These are phyloP conservation scores for Blastomyces emzantsi DNA, from an alignment of 2,329 filamentous ascomycete species.

Conservation along the genomic window DNA sequence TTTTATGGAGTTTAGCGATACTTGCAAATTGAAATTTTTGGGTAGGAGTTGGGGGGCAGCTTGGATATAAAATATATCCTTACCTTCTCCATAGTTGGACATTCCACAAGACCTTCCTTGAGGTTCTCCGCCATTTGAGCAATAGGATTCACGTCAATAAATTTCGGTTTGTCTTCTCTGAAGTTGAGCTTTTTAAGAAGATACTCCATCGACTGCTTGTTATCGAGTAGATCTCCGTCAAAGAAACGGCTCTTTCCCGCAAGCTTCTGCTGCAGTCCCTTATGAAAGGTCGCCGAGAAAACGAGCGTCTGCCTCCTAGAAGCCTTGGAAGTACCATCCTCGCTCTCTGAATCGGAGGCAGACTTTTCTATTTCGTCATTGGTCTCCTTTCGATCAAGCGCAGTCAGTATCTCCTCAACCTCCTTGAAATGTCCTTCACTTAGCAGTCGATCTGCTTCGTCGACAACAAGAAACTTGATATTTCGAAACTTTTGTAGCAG, in stretches of 20 bases:
- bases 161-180: conserved; percentile 71
- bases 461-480: conserved; percentile 76
- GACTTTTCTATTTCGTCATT: conserved; percentile 34
- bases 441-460: conserved; percentile 87
- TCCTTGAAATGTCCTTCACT: conserved; percentile 95
- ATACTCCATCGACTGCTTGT: conserved; percentile 84
- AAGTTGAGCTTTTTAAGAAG: conserved; percentile 86
- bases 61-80: conserved; percentile 13
- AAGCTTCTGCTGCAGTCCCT: conserved; percentile 81
- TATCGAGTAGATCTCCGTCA: conserved; percentile 53
- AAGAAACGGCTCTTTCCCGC: conserved; percentile 60
- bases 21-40: conserved; percentile 8
- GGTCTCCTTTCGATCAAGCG: conserved; percentile 58
- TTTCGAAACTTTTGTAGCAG: conserved; percentile 61
- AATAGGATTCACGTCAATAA: conserved; percentile 82
- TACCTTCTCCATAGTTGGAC: conserved; percentile 85
- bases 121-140: conserved; percentile 80
- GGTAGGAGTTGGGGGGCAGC: not conserved
- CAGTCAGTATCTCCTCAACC: conserved; percentile 73
- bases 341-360: conserved; percentile 29
- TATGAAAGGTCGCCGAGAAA: conserved; percentile 94
- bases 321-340: conserved; percentile 32
- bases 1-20: conserved; percentile 9
- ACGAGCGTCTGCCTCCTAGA: conserved; percentile 72
- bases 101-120: conserved; percentile 86